Evolutionary conservation across 768 basidiomycete genomes (phyloP).

Genomic region (Leucocoprinus leucothites): DNA sequence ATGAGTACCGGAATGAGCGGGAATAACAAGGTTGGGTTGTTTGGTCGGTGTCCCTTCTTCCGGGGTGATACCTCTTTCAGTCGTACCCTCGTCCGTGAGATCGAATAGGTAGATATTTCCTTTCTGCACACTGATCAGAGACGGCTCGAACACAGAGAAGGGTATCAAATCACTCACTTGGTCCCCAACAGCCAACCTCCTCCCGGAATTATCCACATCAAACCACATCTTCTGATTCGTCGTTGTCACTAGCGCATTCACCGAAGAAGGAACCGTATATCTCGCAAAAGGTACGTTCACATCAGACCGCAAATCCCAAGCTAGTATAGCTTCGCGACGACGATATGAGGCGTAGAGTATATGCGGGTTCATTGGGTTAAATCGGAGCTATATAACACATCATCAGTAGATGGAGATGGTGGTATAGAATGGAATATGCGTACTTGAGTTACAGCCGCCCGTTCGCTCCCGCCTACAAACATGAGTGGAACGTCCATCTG

Average conservation of each 20-base stretch:
- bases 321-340: conserved; percentile 55
- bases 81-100: conserved; percentile 22
- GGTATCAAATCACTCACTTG: conserved; percentile 52
- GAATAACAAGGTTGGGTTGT: conserved; percentile 34
- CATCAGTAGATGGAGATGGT: not conserved
- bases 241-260: not conserved
- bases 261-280: conserved; percentile 25
- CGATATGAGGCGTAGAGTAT: conserved; percentile 80
- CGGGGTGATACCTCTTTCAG: too few species aligned
- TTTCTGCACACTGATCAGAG: conserved; percentile 31
- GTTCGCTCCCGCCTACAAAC: conserved; percentile 58
- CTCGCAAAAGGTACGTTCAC: conserved; percentile 37
- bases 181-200: conserved; percentile 62
- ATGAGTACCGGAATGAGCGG: conserved; percentile 55
- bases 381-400: conserved; percentile 34
- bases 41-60: conserved; percentile 13
- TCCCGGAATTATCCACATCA: conserved; percentile 69
- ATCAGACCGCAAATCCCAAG: conserved; percentile 78
- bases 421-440: not conserved
- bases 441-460: conserved; percentile 56
- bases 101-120: conserved; percentile 64
- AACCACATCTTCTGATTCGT: conserved; percentile 83
- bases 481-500: conserved; percentile 51
- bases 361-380: conserved; percentile 70
- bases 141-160: not conserved